Evolutionary conservation across 1,284 basidiomycete genomes (phyloP), one percentile per base, ranked within the genome.

Genomic region (Leucoagaricus sp.): DNA sequence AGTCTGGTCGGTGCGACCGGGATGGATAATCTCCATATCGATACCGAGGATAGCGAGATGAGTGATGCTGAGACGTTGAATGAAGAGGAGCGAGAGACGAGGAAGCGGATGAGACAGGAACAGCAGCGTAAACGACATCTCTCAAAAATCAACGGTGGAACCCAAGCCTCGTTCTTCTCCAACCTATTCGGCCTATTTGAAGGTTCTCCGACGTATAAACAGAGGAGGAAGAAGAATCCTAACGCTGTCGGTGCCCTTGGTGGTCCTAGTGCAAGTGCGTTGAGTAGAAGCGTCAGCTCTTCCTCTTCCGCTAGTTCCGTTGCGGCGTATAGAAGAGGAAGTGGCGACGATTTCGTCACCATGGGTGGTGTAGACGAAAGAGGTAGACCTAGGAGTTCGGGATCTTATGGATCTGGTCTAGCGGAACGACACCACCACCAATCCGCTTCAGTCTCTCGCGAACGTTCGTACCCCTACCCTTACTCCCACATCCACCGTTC

Each of bases 131-230:
- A 56, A 38, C 47, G 45, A 49, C 55, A 38, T 26, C 42, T 25
- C 25, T 45, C 8, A 50, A 54, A 58, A 41, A 38, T 57, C 38
- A 36, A 60, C 42, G 28, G 58, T 55, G 44, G 51, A 8, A 51
- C 45, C 8, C 12, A 17, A 31, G 54, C 49, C 29, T 59, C 72
- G 59, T 73, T 80, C 49, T 84, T 87, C 69, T 82, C 87, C 69
- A 78, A 79, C 29, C 81, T 86, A 69, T 83, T 91, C 69, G 84
- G 87, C n/a, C 74, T 93, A 46, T 88, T 92, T 57, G 89, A 90
- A 68, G 92, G 93, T 7, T 88, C 84, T 59, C 88, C 91, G 2
- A 83, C 83, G 6, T 95, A 95, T 78, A 95, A 95, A 72, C 87
- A 89, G 64, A 80, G 93, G n/a, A 81, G 91, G 60, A 92, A 91